Evolutionary conservation across 768 basidiomycete genomes (phyloP).

Genomic region (Amanita molliuscula): DNA sequence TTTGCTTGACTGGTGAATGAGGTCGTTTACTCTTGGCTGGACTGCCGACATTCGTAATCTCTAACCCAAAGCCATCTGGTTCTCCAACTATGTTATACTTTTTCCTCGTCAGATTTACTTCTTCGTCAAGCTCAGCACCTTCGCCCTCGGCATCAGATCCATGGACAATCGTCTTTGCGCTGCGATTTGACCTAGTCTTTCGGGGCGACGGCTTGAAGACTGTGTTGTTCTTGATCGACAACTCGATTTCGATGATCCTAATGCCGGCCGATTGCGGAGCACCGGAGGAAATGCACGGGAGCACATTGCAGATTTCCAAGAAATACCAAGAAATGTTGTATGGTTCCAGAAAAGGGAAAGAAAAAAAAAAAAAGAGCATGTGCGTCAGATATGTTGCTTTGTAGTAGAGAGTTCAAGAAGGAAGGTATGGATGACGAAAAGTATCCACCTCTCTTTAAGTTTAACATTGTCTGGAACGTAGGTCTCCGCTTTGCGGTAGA

Average conservation of each 20-base stretch:
- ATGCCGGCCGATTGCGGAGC: neutral
- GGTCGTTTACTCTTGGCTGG: constrained; percentile 28
- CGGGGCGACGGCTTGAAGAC: constrained; percentile 52
- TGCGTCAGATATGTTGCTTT: constrained; percentile 32
- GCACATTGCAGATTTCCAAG: neutral
- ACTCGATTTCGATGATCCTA: constrained; percentile 79
- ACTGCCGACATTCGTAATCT: constrained; percentile 33
- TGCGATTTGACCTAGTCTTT: constrained; percentile 28
- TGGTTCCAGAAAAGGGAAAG: too few relatives aligned
- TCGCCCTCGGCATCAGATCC: constrained; percentile 16
- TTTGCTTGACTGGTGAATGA: neutral
- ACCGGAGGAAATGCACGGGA: neutral
- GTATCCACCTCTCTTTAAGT: constrained; percentile 80
- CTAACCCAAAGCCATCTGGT: constrained; percentile 27
- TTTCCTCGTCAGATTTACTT: constrained; percentile 12
- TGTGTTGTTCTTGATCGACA: constrained; percentile 55
- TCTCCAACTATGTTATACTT: constrained; percentile 6
- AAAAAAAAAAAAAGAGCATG: constrained; percentile 22
- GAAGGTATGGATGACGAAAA: constrained; percentile 58
- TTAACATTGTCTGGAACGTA: constrained; percentile 85
- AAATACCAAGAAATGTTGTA: constrained; percentile 15
- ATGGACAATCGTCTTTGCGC: constrained; percentile 15
- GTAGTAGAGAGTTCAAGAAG: constrained; percentile 40
- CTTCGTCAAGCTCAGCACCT: constrained; percentile 16
- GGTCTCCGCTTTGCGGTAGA: constrained; percentile 72